Percentiles rank a stretch among this genome's conserved stretches.
Evolutionary conservation across 768 basidiomycete genomes (phyloP).

Genomic region (Trametes cingulata): DNA sequence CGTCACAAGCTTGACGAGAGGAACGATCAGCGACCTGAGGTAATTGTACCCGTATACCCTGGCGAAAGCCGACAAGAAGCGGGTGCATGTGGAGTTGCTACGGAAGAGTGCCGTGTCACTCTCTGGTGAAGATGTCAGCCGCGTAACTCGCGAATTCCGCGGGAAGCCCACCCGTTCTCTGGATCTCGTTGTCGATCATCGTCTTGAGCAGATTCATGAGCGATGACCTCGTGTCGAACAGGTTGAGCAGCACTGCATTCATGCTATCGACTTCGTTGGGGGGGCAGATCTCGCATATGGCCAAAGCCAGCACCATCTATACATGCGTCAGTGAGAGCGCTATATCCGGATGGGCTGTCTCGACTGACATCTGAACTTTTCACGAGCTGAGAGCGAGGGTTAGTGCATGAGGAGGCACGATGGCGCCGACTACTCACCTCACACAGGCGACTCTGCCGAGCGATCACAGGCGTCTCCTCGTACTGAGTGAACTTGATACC

Average conservation of each 20-base stretch:
- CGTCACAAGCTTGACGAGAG: constrained; percentile 74
- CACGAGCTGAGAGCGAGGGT: constrained; percentile 55
- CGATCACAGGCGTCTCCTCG: constrained; percentile 38
- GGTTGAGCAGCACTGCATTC: constrained; percentile 80
- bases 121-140: constrained; percentile 42
- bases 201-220: constrained; percentile 75
- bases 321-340: not conserved
- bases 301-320: constrained; percentile 77
- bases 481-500: constrained; percentile 76
- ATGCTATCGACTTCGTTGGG: constrained; percentile 79
- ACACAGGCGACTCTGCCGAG: constrained; percentile 34
- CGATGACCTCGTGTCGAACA: constrained; percentile 77
- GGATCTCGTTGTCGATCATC: constrained; percentile 85
- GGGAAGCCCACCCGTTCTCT: constrained; percentile 59
- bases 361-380: constrained; percentile 68
- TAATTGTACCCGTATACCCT: constrained; percentile 92
- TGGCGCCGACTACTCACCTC: constrained; percentile 30
- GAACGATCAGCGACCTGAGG: constrained; percentile 74
- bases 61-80: constrained; percentile 84
- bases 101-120: constrained; percentile 84
- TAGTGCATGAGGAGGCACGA: not conserved
- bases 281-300: constrained; percentile 87
- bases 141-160: too few species aligned
- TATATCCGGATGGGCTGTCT: not conserved
- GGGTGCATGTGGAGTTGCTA: constrained; percentile 83